phyloP scores from a whole-genome alignment of 169 alveolate genomes.

The Eimeria sp. region DNA sequence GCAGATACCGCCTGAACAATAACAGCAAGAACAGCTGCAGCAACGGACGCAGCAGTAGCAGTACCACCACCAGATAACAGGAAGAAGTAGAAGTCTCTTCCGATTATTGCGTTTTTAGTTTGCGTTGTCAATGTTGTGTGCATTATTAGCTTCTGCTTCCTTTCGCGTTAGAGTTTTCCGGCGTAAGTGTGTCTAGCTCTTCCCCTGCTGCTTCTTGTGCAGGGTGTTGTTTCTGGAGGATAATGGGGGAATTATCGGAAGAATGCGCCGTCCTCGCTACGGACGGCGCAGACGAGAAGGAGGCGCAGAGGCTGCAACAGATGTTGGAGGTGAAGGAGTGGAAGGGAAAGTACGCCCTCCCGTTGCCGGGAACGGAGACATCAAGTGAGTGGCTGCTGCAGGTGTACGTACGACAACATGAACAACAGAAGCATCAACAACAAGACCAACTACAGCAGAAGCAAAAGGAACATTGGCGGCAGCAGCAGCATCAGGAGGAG shows the following conservation, averaged over 20 bases:
- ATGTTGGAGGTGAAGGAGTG: neutral
- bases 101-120: too few relatives aligned
- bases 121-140: too few relatives aligned
- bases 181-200: neutral
- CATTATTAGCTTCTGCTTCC: neutral
- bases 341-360: slow-evolving; percentile 31
- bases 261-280: slow-evolving; percentile 45
- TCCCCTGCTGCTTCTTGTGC: slow-evolving; percentile 32
- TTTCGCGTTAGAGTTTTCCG: neutral
- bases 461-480: neutral
- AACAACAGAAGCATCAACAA: neutral
- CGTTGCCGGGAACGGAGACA: slow-evolving; percentile 39
- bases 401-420: neutral
- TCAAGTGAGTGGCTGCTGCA: neutral
- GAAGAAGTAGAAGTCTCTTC: too few relatives aligned
- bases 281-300: slow-evolving; percentile 37
- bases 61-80: neutral
- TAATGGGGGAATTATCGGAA: slow-evolving; percentile 29
- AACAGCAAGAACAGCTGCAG: neutral
- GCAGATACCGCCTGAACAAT: neutral
- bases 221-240: slow-evolving; percentile 6
- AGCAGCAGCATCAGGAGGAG: neutral
- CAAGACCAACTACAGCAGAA: neutral
- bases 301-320: neutral
- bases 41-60: neutral